Conservation (phyloP, 306 rosid species). For the Prunus mira region DNA sequence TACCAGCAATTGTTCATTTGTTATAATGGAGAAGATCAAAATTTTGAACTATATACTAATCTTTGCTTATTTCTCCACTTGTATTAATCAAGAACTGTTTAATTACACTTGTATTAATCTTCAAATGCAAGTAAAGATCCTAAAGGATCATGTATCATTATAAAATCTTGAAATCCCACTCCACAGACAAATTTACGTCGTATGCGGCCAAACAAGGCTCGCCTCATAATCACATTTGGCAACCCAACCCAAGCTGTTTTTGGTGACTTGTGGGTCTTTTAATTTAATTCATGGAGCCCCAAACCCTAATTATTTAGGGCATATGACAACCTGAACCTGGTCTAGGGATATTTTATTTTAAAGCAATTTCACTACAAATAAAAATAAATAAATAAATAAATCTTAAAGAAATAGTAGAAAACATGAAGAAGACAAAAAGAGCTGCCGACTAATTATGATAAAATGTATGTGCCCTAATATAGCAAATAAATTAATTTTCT, state of each 20-base stretch:
- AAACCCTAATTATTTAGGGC: slow-evolving; percentile 40
- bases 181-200: neutral
- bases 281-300: slow-evolving; percentile 52
- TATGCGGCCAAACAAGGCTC: neutral
- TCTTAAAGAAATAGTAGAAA: slow-evolving; percentile 10
- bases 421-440: slow-evolving; percentile 24
- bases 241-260: neutral
- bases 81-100: neutral
- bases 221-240: neutral
- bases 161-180: neutral
- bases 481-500: neutral
- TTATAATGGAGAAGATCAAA: no score
- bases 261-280: slow-evolving; percentile 11
- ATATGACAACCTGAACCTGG: neutral
- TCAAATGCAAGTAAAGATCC: neutral
- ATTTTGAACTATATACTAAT: no score
- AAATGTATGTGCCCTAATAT: neutral
- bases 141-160: no score
- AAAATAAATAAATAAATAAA: neutral
- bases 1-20: no score
- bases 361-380: neutral
- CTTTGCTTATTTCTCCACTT: no score
- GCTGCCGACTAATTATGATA: slow-evolving; percentile 14
- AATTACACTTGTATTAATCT: neutral
- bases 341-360: neutral